Evolutionary conservation across 2,329 filamentous ascomycete species (phyloP).

Genomic region (Xylaria sp.): DNA sequence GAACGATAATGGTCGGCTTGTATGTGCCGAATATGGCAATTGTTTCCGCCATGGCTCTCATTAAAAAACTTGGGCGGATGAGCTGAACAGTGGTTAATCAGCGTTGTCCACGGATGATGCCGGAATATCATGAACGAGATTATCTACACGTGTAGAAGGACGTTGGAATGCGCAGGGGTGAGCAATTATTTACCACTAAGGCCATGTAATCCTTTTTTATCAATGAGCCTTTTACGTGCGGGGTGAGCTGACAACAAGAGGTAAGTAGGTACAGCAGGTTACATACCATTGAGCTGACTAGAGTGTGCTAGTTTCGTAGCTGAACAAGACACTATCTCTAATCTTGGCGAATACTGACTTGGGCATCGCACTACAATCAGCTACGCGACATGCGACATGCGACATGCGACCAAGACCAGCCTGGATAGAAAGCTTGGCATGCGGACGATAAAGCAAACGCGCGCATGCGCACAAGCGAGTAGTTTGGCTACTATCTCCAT

Average conservation of each 20-base stretch:
- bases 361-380: conserved; percentile 10
- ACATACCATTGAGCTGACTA: conserved; percentile 17
- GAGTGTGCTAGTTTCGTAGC: conserved; percentile 14
- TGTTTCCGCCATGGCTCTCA: conserved; percentile 4
- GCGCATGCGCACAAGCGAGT: conserved; percentile 19
- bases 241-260: conserved; percentile 9
- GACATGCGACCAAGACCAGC: conserved; percentile 28
- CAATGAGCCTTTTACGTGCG: conserved; percentile 13
- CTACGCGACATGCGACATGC: conserved; percentile 31
- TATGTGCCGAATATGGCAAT: conserved; percentile 20
- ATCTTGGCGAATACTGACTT: conserved; percentile 15
- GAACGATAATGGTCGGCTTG: conserved; percentile 18
- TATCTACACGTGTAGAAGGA: background rate
- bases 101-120: background rate
- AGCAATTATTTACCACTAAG: background rate
- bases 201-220: conserved; percentile 2
- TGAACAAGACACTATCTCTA: conserved; percentile 20
- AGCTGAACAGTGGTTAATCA: background rate
- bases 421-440: conserved; percentile 34
- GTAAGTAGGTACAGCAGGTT: background rate
- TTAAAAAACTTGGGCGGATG: too few species aligned
- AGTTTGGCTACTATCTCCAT: conserved; percentile 4
- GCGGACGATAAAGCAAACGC: conserved; percentile 20
- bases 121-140: background rate
- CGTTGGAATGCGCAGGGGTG: background rate